These are phyloP conservation scores for Teunomyces atbi DNA, from an alignment of 805 yeast species.

Conservation along the genomic window DNA sequence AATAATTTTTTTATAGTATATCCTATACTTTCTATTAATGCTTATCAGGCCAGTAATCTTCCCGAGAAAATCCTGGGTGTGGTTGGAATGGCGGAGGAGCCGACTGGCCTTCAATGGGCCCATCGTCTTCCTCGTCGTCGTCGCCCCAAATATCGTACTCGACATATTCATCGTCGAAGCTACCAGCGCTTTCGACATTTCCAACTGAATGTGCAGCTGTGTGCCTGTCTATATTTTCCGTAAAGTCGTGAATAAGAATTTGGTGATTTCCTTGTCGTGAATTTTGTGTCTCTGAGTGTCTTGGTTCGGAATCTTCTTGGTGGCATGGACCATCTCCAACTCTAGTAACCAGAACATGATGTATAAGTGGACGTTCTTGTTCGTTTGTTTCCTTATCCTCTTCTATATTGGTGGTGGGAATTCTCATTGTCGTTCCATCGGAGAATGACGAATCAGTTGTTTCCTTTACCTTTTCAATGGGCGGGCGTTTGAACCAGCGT, in stretches of 20 bases:
- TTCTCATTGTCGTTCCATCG: not conserved
- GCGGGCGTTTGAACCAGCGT: not conserved
- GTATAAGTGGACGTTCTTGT: not conserved
- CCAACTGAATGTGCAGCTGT: not conserved
- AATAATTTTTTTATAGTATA: not conserved
- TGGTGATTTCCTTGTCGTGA: not conserved
- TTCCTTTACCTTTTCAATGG: not conserved
- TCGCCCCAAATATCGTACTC: slow-evolving; percentile 24
- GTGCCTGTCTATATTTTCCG: not conserved
- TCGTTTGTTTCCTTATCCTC: not conserved
- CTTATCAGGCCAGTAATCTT: slow-evolving; percentile 44
- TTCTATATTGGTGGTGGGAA: not conserved
- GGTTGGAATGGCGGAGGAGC: slow-evolving; percentile 45
- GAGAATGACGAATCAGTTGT: not conserved
- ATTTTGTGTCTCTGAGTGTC: not conserved
- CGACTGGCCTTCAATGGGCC: slow-evolving; percentile 6
- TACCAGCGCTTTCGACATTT: slow-evolving; percentile 7
- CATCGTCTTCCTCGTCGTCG: slow-evolving; percentile 13
- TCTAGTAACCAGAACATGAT: not conserved
- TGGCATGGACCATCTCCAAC: not conserved
- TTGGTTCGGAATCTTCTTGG: not conserved
- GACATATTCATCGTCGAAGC: slow-evolving; percentile 25
- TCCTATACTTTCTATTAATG: slow-evolving; percentile 4
- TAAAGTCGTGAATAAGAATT: not conserved
- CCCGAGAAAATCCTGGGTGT: slow-evolving; percentile 43